Percentiles rank a stretch among this genome's conserved stretches.
Conservation (phyloP, 495 filamentous ascomycete genomes). For the Hypoxylon subgilvum region DNA sequence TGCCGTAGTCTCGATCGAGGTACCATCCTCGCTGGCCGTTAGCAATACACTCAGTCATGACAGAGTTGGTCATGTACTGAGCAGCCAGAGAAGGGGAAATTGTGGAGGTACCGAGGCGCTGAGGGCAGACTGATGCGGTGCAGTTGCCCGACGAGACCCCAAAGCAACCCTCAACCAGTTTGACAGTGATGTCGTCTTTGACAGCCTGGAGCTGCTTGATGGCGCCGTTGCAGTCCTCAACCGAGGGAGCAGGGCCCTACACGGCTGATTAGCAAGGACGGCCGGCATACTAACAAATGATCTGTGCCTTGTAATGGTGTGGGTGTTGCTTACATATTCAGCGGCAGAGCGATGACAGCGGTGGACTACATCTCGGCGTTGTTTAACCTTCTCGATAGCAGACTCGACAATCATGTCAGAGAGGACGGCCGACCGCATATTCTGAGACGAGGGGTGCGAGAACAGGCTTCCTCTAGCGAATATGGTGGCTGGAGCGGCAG, state of each 20-base stretch:
- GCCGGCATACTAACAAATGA: not conserved
- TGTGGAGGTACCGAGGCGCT: constrained; percentile 28
- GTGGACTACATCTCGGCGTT: constrained; percentile 26
- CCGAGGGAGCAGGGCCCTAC: constrained; percentile 35
- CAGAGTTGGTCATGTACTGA: constrained; percentile 32
- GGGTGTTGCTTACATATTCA: constrained; percentile 28
- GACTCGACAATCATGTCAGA: constrained; percentile 1
- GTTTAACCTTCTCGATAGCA: not conserved
- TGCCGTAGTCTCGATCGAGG: constrained; percentile 28
- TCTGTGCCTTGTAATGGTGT: not conserved
- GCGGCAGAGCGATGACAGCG: constrained; percentile 32
- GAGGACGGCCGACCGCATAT: constrained; percentile 1
- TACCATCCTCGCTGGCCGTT: constrained; percentile 42
- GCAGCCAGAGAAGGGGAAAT: constrained; percentile 35
- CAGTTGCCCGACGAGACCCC: constrained; percentile 36
- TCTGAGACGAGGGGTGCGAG: not conserved
- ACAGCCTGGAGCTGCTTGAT: constrained; percentile 33
- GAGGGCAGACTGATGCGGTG: constrained; percentile 39
- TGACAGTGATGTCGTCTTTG: constrained; percentile 30
- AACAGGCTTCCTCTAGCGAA: not conserved
- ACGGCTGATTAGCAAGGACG: not conserved
- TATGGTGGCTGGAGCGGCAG: not conserved
- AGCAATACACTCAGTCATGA: constrained; percentile 38
- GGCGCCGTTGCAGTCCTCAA: constrained; percentile 35
- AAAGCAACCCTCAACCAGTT: constrained; percentile 38